Percentiles rank a stretch among this genome's conserved stretches.
These are phyloP conservation scores for Candida schatavii DNA, from an alignment of 805 yeast genomes.

Conservation along the genomic window DNA sequence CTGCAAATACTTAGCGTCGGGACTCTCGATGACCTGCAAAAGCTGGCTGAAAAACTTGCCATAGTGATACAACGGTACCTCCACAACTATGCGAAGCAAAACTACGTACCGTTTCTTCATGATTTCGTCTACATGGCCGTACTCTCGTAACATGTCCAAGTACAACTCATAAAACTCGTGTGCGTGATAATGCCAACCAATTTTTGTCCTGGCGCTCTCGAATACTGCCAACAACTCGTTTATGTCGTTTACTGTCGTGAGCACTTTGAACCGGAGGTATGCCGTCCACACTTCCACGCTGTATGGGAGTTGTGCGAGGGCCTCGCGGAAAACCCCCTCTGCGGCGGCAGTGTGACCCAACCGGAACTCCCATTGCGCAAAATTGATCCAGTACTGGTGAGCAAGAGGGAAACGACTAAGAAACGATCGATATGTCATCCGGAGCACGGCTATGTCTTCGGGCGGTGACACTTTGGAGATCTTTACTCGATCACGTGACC, in stretches of 20 bases:
- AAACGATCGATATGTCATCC: slow-evolving; percentile 41
- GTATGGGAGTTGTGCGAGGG: slow-evolving; percentile 37
- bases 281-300: slow-evolving; percentile 52
- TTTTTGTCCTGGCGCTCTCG: slow-evolving; percentile 44
- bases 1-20: slow-evolving; percentile 4
- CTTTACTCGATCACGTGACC: background rate
- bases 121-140: slow-evolving; percentile 15
- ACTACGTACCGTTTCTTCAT: slow-evolving; percentile 34
- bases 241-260: slow-evolving; percentile 25
- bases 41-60: slow-evolving; percentile 42
- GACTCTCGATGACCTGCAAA: slow-evolving; percentile 19
- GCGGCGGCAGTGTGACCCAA: slow-evolving; percentile 42
- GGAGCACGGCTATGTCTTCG: slow-evolving; percentile 14
- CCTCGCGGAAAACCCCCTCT: slow-evolving; percentile 33
- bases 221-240: slow-evolving; percentile 33
- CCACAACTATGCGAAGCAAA: slow-evolving; percentile 48
- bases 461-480: background rate
- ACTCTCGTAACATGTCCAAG: slow-evolving; percentile 38
- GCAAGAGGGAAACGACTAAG: slow-evolving; percentile 47
- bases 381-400: slow-evolving; percentile 58
- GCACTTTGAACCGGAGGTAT: slow-evolving; percentile 42
- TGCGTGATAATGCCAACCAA: slow-evolving; percentile 53
- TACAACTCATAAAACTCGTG: slow-evolving; percentile 52
- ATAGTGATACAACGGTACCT: slow-evolving; percentile 56
- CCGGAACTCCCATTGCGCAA: slow-evolving; percentile 46